phyloP scores from a whole-genome alignment of 2,329 filamentous ascomycete genomes.

The Penicillium sp. region DNA sequence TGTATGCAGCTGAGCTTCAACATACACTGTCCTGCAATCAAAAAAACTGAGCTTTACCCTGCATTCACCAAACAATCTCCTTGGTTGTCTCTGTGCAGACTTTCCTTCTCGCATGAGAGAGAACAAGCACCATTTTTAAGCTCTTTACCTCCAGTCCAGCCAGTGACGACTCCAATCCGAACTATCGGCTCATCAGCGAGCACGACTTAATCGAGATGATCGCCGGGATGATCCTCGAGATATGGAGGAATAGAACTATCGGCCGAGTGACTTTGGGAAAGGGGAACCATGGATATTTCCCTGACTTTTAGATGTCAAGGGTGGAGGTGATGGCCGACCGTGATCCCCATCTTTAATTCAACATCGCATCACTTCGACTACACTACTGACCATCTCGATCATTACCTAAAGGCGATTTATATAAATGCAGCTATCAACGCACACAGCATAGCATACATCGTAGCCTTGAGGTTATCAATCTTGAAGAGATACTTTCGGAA shows the following conservation, averaged over 20 bases:
- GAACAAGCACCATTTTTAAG: not conserved
- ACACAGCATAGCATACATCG: not conserved
- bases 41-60: not conserved
- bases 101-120: not conserved
- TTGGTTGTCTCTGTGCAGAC: not conserved
- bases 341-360: not conserved
- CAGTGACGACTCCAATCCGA: not conserved
- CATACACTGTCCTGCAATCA: not conserved
- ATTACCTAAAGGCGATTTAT: no score
- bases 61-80: not conserved
- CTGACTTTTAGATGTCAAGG: not conserved
- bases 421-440: no score
- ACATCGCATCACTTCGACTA: not conserved
- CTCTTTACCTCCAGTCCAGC: not conserved
- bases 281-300: not conserved
- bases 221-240: not conserved
- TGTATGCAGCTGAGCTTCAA: not conserved
- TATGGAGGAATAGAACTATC: constrained; percentile 2
- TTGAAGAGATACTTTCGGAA: not conserved
- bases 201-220: not conserved
- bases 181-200: not conserved
- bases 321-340: not conserved
- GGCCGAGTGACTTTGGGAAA: constrained; percentile 13
- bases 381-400: not conserved
- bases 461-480: not conserved